phyloP scores from a whole-genome alignment of 1,139 yeast genomes.

The Protomyces inundatus region DNA sequence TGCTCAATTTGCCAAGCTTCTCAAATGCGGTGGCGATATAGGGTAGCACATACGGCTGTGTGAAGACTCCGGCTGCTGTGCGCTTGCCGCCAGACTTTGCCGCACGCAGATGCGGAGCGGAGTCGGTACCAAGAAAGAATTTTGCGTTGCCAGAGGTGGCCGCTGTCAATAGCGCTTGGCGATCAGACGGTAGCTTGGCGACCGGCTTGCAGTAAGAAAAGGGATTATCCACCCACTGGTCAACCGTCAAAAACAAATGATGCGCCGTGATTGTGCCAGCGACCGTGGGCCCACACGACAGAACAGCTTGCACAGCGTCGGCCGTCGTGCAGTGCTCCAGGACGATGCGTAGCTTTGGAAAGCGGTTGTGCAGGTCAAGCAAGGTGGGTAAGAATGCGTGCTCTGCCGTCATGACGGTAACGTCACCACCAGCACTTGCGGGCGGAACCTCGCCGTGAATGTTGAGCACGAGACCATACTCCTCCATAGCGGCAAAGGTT shows the following conservation, averaged over 20 bases:
- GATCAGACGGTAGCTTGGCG: slow-evolving; percentile 84
- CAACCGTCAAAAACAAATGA: slow-evolving; percentile 80
- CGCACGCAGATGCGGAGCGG: slow-evolving; percentile 89
- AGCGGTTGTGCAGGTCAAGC: slow-evolving; percentile 65
- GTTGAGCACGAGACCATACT: slow-evolving; percentile 68
- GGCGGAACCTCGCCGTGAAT: slow-evolving; percentile 95
- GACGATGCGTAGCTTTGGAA: slow-evolving; percentile 81
- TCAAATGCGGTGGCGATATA: slow-evolving; percentile 88
- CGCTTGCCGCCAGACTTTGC: slow-evolving; percentile 61
- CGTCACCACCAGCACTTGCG: slow-evolving; percentile 44
- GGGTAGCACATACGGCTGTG: slow-evolving; percentile 76
- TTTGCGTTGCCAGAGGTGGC: slow-evolving; percentile 89
- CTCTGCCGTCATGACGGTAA: slow-evolving; percentile 91
- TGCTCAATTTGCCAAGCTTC: slow-evolving; percentile 54
- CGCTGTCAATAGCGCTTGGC: slow-evolving; percentile 71
- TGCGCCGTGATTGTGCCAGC: slow-evolving; percentile 96
- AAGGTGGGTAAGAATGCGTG: slow-evolving; percentile 89
- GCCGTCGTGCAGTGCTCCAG: slow-evolving; percentile 93
- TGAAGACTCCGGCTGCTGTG: slow-evolving; percentile 87
- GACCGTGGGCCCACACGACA: slow-evolving; percentile 64
- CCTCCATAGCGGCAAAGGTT: slow-evolving; percentile 79
- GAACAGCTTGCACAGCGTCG: slow-evolving; percentile 75
- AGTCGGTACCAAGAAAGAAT: slow-evolving; percentile 94
- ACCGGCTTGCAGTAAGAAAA: slow-evolving; percentile 96
- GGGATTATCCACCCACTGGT: slow-evolving; percentile 95